phyloP scores from a whole-genome alignment of 768 basidiomycete species.

The Fomitopsis pulvina region DNA sequence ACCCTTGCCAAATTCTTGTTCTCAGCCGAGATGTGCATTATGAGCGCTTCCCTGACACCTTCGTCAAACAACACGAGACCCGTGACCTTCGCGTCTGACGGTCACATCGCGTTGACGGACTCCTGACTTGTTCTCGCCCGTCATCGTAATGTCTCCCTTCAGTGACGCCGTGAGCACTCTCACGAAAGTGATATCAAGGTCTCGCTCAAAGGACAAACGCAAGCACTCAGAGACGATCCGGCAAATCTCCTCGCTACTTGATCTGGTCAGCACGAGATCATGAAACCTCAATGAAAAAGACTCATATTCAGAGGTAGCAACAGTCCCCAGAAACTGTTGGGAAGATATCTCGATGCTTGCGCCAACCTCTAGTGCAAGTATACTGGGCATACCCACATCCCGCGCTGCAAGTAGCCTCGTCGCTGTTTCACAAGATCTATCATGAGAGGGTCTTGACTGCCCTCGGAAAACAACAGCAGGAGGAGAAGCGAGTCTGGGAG shows the following conservation, averaged over 20 bases:
- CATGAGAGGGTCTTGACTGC: constrained; percentile 30
- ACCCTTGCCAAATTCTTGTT: too few relatives aligned
- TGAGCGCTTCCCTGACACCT: too few relatives aligned
- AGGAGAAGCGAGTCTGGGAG: constrained; percentile 36
- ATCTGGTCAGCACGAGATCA: constrained; percentile 33
- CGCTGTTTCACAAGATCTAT: constrained; percentile 35
- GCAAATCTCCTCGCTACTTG: constrained; percentile 35
- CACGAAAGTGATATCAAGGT: constrained; percentile 3
- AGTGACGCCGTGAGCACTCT: too few relatives aligned
- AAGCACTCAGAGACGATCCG: constrained; percentile 29
- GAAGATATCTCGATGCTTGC: constrained; percentile 38
- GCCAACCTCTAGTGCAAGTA: constrained; percentile 36
- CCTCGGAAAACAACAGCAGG: constrained; percentile 13
- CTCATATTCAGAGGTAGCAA: not conserved
- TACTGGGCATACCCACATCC: constrained; percentile 33
- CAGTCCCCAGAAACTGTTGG: constrained; percentile 21
- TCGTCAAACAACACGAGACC: too few relatives aligned
- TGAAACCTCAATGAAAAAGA: not conserved
- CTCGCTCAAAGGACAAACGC: constrained; percentile 13
- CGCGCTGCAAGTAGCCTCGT: constrained; percentile 35
- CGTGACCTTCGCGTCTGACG: too few relatives aligned
- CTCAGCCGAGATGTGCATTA: too few relatives aligned
- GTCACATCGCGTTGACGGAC: too few relatives aligned
- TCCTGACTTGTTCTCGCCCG: too few relatives aligned
- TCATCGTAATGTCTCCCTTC: too few relatives aligned